phyloP scores from a whole-genome alignment of 371 early-diverging fungal genomes.

The Cladochytrium tenue region DNA sequence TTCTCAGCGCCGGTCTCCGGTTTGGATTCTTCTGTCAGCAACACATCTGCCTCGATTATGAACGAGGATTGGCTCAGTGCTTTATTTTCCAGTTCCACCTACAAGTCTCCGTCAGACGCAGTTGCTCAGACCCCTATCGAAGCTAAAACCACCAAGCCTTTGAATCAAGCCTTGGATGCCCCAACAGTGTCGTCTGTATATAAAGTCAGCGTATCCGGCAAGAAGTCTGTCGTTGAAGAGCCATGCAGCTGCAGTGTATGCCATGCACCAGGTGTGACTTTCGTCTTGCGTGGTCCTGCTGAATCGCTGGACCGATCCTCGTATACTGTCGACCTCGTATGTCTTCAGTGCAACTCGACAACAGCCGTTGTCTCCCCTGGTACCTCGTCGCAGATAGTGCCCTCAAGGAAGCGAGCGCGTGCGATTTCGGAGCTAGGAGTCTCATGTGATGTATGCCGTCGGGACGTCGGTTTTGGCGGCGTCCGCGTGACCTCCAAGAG shows the following conservation, averaged over 20 bases:
- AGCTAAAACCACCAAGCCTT: not conserved
- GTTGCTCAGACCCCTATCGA: not conserved
- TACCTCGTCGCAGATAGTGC: not conserved
- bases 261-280: conserved; percentile 14
- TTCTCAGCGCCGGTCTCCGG: not conserved
- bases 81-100: not conserved
- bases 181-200: conserved; percentile 21
- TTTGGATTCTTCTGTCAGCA: not conserved
- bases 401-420: conserved; percentile 31
- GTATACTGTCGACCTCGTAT: conserved; percentile 14
- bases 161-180: not conserved
- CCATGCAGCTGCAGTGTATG: conserved; percentile 21
- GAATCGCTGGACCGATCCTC: conserved; percentile 5
- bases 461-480: conserved; percentile 22
- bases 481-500: conserved; percentile 4
- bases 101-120: not conserved
- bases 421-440: conserved; percentile 2
- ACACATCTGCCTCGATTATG: not conserved
- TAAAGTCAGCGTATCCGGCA: conserved; percentile 4
- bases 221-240: conserved; percentile 17
- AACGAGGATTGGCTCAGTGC: not conserved
- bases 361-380: not conserved
- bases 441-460: conserved; percentile 29
- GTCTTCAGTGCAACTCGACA: conserved; percentile 12
- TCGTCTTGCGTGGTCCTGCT: conserved; percentile 24